Base-by-base conservation (phyloP, 2,329 filamentous ascomycete genomes). In the Stachybotrys echinatus region DNA sequence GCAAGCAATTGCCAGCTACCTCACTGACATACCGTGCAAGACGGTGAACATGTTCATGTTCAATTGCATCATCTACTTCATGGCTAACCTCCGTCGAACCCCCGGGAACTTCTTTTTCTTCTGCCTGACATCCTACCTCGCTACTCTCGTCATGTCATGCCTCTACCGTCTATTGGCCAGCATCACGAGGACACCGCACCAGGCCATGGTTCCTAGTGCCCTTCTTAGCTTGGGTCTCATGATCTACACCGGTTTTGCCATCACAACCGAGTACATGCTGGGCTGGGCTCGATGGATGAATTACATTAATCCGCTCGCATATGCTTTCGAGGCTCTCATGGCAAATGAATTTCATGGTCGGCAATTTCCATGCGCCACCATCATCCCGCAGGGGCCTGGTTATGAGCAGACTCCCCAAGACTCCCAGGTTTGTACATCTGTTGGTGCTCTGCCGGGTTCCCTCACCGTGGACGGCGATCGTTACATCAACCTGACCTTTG, bases 41-140 rank as follows among this genome's bases (percentile, higher is more conserved):
- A 62, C 52, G 0, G n/a, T 45, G 23, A 61, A 62, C 49, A 62
- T 59, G 58, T 49, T 62, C 31, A 27, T 58, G 6, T 62, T 62
- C 47, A 62, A 62, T 17, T 0, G 58, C 0, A 3, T 78, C 0
- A 65, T 87, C 0, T 88, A 88, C 65, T 87, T 87, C 61, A 80
- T 88, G 79, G 77, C 80, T 0, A 77, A 84, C 51, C 71, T 87
- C 2, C 74, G 80, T 47, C 73, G 80, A 45, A 74, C 77, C 48
- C 66, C 81, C 0, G 80, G 77, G 7, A 66, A 74, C 1, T 87
- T 85, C 68, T 87, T 87, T 66, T 80, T 84, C 64, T 74, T 77
- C 61, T 72, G 74, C 53, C 62, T 74, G 17, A 55, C 63, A 5
- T 68, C 67, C 0, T 76, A 77, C 49, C 50, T 62, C 1, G 56